Evolutionary conservation across 768 basidiomycete genomes (phyloP), one percentile per base, ranked within the genome.

Genomic region (Calocera viscosa): DNA sequence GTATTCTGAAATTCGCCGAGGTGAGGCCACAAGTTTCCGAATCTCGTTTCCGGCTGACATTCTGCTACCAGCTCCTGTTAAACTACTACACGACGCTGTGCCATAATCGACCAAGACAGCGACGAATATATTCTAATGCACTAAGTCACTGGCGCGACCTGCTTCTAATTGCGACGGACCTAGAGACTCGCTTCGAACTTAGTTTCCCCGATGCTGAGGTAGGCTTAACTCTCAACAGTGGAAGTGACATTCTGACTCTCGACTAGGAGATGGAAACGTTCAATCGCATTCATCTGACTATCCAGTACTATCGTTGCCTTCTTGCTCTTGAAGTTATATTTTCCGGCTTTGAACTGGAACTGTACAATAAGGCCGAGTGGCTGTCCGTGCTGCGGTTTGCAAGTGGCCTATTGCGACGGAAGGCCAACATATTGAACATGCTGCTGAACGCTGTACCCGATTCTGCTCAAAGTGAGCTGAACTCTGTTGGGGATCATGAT

Each of bases 281-380:
- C 7, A 67, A 69, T 39, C 77, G 80, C 19, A 66, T 87, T 8
- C 82, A 83, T 0, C 74, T 78, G 5, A 79, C 78, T 0, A 80
- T 84, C 2, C 75, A 86, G 2, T 66, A 82, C n/a, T 85, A 84
- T 80, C 81, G 89, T 49, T 74, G 90, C 19, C 76, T 81, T 2
- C 75, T 81, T 11, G 79, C 89, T 1, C 81, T 84, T 40, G 89
- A 92, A 69, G 79, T 93, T 16, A 74, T 91, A 2, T 77, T 87
- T 49, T 86, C 89, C 1, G 91, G 88, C 1, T 88, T 89, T 69
- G 89, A 91, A 73, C 75, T 91, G 24, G 87, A 89, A 49, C 74
- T 93, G 7, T 90, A 91, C 71, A 78, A 83, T 24, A 74, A 80
- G 0, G 82, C 87, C 47, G 91, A 93, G 72, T 82, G 78, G 35